These are phyloP conservation scores for Ascosphaera aggregata DNA, from an alignment of 2,329 filamentous ascomycete species.

Conservation along the genomic window DNA sequence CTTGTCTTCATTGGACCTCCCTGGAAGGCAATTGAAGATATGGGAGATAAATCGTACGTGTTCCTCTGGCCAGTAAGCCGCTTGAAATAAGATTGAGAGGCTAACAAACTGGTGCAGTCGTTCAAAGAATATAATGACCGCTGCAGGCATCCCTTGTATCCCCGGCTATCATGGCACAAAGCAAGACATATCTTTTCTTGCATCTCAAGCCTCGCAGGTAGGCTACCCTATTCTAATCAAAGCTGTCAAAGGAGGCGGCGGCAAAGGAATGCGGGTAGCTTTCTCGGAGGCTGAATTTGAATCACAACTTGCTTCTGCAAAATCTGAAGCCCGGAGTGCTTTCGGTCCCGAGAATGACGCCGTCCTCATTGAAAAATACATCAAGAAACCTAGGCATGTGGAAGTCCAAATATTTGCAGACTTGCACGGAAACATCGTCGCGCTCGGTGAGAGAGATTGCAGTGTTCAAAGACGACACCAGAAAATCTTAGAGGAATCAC, in stretches of 20 bases:
- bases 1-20: conserved; percentile 90
- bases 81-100: too few relatives aligned
- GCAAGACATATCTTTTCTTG: conserved; percentile 40
- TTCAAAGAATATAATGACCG: conserved; percentile 91
- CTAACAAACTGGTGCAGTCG: too few relatives aligned
- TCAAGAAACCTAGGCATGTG: conserved; percentile 41
- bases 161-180: conserved; percentile 83
- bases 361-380: conserved; percentile 46
- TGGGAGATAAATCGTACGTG: conserved; percentile 69
- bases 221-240: conserved; percentile 42
- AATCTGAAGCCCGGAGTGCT: conserved; percentile 38
- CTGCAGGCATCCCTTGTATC: conserved; percentile 86
- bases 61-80: too few relatives aligned
- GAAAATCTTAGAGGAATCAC: conserved; percentile 43
- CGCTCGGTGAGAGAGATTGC: conserved; percentile 41
- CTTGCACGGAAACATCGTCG: conserved; percentile 39
- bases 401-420: conserved; percentile 46
- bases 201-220: conserved; percentile 49
- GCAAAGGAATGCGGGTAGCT: conserved; percentile 49
- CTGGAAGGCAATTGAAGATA: conserved; percentile 47
- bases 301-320: conserved; percentile 37
- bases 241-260: conserved; percentile 39
- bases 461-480: conserved; percentile 42
- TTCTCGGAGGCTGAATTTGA: conserved; percentile 32
- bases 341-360: conserved; percentile 35